phyloP scores from a whole-genome alignment of 441 rosid species.

The Omphalea diandra region DNA sequence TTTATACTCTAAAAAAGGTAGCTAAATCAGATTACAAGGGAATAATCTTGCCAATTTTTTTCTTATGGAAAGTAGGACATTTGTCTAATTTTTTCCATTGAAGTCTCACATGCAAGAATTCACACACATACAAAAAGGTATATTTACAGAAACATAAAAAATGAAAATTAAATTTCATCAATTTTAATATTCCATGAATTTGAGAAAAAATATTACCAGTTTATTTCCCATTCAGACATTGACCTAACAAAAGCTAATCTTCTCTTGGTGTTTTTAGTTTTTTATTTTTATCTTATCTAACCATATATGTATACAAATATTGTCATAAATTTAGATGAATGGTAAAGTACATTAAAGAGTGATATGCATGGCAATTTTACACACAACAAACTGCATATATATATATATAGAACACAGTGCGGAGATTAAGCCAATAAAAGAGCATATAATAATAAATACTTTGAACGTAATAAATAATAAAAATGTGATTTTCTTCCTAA shows the following conservation, averaged over 20 bases:
- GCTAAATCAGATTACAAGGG: neutral
- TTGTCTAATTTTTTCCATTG: neutral
- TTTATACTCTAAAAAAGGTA: slow-evolving; percentile 1
- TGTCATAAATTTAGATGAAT: neutral
- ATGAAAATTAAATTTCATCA: neutral
- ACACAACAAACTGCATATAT: no score
- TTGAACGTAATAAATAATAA: no score
- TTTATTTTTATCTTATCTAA: neutral
- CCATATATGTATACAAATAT: no score
- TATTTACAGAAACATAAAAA: no score
- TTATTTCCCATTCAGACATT: neutral
- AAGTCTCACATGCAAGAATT: neutral
- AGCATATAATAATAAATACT: no score
- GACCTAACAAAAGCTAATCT: neutral
- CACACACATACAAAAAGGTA: no score
- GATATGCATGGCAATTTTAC: neutral
- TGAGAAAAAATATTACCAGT: neutral
- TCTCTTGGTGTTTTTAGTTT: neutral
- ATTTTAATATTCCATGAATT: neutral
- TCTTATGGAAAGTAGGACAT: neutral
- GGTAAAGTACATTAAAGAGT: neutral
- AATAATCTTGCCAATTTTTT: neutral
- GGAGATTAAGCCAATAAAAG: neutral
- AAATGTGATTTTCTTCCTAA: no score
- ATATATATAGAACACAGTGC: neutral